These are phyloP conservation scores for Colletotrichum lindemuthianum DNA, from an alignment of 2,329 filamentous ascomycete species.

Conservation along the genomic window DNA sequence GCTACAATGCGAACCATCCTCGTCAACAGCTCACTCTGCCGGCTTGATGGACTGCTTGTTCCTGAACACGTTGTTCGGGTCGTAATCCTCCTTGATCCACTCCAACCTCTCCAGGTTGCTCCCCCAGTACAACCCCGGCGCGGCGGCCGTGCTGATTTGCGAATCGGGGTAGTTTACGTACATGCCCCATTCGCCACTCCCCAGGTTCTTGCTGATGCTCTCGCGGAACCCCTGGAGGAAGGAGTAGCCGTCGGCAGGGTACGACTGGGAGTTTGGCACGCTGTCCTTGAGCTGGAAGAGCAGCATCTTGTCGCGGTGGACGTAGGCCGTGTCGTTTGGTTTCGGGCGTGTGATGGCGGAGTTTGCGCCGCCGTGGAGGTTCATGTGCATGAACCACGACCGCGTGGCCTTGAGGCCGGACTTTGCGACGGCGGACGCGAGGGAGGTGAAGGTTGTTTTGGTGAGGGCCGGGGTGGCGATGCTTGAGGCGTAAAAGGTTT, in stretches of 20 bases:
- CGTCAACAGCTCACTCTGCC: not conserved
- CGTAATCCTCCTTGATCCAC: constrained; percentile 50
- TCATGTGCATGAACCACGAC: constrained; percentile 48
- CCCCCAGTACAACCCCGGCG: constrained; percentile 60
- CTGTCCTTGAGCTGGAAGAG: constrained; percentile 62
- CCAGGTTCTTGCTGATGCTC: constrained; percentile 47
- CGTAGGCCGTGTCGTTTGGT: constrained; percentile 46
- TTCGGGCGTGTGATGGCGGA: constrained; percentile 47
- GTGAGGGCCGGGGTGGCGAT: constrained; percentile 42
- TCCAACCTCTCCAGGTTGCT: constrained; percentile 48
- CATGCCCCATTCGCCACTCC: constrained; percentile 53
- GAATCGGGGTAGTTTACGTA: constrained; percentile 66
- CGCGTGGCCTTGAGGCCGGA: constrained; percentile 37
- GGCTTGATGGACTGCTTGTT: constrained; percentile 46
- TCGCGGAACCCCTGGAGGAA: constrained; percentile 55
- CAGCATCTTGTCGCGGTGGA: constrained; percentile 56
- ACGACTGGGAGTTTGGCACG: constrained; percentile 40
- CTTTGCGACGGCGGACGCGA: constrained; percentile 38
- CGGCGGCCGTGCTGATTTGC: constrained; percentile 53
- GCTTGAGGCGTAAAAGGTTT: constrained; percentile 44
- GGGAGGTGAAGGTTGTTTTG: constrained; percentile 36
- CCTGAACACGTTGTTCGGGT: constrained; percentile 53
- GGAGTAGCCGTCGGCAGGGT: constrained; percentile 39
- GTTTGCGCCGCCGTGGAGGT: constrained; percentile 47
- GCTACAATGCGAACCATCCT: no score